phyloP scores from a whole-genome alignment of 495 filamentous ascomycete species.

The Chaetomidium leptoderma region DNA sequence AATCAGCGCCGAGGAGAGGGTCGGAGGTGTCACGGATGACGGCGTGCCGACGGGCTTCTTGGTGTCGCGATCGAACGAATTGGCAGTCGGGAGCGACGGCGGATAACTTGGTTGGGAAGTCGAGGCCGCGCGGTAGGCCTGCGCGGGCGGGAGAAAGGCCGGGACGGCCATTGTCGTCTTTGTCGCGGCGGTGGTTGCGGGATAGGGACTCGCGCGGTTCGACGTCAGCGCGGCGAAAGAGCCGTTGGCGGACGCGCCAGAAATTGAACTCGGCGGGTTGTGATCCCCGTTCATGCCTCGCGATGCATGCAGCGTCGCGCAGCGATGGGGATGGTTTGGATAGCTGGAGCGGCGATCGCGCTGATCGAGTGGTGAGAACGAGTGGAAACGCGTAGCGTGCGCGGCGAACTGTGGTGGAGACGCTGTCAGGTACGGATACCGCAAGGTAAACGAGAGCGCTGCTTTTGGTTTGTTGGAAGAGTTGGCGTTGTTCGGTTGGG shows the following conservation, averaged over 20 bases:
- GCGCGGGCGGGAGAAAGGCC: slow-evolving; percentile 34
- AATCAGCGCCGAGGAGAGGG: slow-evolving; percentile 52
- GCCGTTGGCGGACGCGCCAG: slow-evolving; percentile 32
- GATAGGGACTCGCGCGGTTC: slow-evolving; percentile 37
- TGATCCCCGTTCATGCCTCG: slow-evolving; percentile 44
- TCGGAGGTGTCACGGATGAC: slow-evolving; percentile 42
- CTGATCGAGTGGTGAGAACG: slow-evolving; percentile 37
- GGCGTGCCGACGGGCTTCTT: slow-evolving; percentile 50
- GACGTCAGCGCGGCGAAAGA: slow-evolving; percentile 34
- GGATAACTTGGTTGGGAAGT: slow-evolving; percentile 41
- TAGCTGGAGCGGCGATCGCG: slow-evolving; percentile 37
- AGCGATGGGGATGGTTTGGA: slow-evolving; percentile 18
- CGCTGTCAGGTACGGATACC: slow-evolving; percentile 24
- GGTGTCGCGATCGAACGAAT: slow-evolving; percentile 43
- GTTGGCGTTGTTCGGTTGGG: slow-evolving; percentile 13
- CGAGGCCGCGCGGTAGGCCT: slow-evolving; percentile 32
- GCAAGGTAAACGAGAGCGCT: slow-evolving; percentile 3
- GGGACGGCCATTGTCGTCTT: slow-evolving; percentile 41
- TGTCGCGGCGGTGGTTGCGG: slow-evolving; percentile 29
- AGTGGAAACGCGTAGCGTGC: slow-evolving; percentile 20
- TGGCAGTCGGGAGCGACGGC: slow-evolving; percentile 28
- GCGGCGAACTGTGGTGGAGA: slow-evolving; percentile 20
- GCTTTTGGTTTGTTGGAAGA: slow-evolving; percentile 2
- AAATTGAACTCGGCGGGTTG: slow-evolving; percentile 32
- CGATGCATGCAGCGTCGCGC: slow-evolving; percentile 38